Percentiles rank a stretch among this genome's conserved stretches.
These are phyloP conservation scores for Oidiodendron maius DNA, from an alignment of 495 filamentous ascomycete species.

Conservation along the genomic window DNA sequence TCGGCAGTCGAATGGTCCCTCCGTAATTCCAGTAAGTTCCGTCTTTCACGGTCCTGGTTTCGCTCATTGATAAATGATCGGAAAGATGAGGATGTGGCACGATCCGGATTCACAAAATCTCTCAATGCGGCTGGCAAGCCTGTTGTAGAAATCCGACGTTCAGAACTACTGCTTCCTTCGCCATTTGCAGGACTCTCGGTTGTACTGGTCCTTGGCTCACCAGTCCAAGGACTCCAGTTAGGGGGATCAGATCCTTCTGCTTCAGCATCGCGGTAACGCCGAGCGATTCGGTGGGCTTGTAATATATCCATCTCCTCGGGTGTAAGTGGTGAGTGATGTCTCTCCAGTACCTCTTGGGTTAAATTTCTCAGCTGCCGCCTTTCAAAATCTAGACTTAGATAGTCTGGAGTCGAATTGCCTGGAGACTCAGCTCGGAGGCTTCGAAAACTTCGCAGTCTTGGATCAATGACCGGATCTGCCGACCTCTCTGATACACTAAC, in stretches of 20 bases:
- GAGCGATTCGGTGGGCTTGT: slow-evolving; percentile 39
- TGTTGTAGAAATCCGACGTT: slow-evolving; percentile 7
- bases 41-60: slow-evolving; percentile 22
- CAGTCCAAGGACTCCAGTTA: slow-evolving; percentile 1
- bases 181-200: neutral
- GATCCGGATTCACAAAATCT: slow-evolving; percentile 22
- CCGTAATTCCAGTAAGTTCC: slow-evolving; percentile 8
- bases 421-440: slow-evolving; percentile 13
- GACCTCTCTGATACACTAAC: slow-evolving; percentile 12
- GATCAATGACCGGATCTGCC: slow-evolving; percentile 15
- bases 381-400: slow-evolving; percentile 18
- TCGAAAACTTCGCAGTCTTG: slow-evolving; percentile 17
- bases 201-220: neutral
- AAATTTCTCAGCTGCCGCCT: slow-evolving; percentile 18
- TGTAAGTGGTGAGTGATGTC: slow-evolving; percentile 29
- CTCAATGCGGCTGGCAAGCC: slow-evolving; percentile 14
- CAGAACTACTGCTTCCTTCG: slow-evolving; percentile 3
- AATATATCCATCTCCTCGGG: slow-evolving; percentile 41
- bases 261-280: slow-evolving; percentile 33
- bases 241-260: slow-evolving; percentile 16
- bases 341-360: slow-evolving; percentile 18
- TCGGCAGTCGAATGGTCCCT: slow-evolving; percentile 15
- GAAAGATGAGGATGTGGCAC: slow-evolving; percentile 14
- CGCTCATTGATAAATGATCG: slow-evolving; percentile 21
- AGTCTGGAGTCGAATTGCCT: slow-evolving; percentile 17